Percentiles rank a stretch among this genome's conserved stretches.
Conservation (phyloP, 169 alveolate species). For the Cryptosporidium felis region DNA sequence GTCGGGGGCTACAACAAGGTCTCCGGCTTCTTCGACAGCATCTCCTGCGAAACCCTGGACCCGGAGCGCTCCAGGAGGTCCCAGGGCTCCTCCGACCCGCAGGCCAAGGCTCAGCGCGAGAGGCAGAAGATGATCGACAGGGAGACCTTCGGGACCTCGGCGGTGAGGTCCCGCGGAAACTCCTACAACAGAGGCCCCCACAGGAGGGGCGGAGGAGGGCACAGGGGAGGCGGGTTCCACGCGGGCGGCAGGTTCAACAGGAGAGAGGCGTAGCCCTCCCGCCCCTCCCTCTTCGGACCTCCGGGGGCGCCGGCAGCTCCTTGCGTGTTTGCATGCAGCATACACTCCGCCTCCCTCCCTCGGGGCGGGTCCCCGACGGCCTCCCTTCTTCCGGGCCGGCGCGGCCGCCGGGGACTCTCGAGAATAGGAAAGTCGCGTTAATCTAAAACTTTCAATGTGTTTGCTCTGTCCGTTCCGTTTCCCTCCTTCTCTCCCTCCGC, state of each 20-base stretch:
- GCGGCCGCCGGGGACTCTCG: too few relatives aligned
- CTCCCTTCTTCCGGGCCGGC: too few relatives aligned
- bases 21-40: conserved; percentile 66
- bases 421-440: too few relatives aligned
- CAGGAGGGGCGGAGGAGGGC: conserved; percentile 8
- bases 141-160: conserved; percentile 62
- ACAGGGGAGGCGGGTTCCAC: neutral
- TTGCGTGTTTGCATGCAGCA: too few relatives aligned
- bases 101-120: conserved; percentile 40
- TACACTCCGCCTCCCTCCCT: too few relatives aligned
- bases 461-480: too few relatives aligned
- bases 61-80: conserved; percentile 40
- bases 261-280: neutral
- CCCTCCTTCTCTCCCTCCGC: too few relatives aligned
- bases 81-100: conserved; percentile 38
- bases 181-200: conserved; percentile 39
- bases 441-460: too few relatives aligned
- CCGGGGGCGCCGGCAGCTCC: too few relatives aligned
- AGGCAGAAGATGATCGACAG: conserved; percentile 50
- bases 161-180: conserved; percentile 4
- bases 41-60: conserved; percentile 63
- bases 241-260: conserved; percentile 10
- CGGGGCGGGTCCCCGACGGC: too few relatives aligned
- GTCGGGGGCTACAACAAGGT: conserved; percentile 63
- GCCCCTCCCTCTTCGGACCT: too few relatives aligned